These are phyloP conservation scores for Penicillium canescens DNA, from an alignment of 495 filamentous ascomycete genomes.

Conservation along the genomic window DNA sequence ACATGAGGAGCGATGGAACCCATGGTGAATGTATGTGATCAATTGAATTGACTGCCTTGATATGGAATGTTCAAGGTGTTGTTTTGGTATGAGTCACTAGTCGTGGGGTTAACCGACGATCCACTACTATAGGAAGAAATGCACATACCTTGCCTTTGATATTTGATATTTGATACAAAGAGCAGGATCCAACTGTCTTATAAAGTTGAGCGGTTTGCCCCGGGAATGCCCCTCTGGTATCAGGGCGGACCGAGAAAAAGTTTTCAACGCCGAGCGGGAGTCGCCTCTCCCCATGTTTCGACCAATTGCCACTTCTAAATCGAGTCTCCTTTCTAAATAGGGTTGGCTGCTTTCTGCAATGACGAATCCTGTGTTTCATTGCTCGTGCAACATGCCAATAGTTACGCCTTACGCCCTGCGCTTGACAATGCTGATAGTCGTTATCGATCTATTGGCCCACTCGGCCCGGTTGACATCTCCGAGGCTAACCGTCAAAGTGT, in stretches of 20 bases:
- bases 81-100: conserved; percentile 16
- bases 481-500: neutral
- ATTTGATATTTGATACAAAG: neutral
- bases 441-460: conserved; percentile 5
- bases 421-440: neutral
- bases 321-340: neutral
- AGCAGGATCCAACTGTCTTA: neutral
- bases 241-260: conserved; percentile 5
- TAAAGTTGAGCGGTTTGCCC: conserved; percentile 5
- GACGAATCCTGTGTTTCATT: neutral
- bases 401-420: neutral
- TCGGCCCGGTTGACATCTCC: conserved; percentile 3
- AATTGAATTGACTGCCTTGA: neutral
- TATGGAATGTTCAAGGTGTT: neutral
- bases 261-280: conserved; percentile 1
- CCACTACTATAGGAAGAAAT: neutral
- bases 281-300: neutral
- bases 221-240: conserved; percentile 1
- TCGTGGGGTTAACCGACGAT: neutral
- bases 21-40: conserved; percentile 24
- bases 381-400: neutral
- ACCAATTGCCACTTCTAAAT: neutral
- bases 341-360: neutral
- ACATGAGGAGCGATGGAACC: conserved; percentile 34
- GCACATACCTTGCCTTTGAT: neutral